A percentile compares a stretch with the other conserved stretches of the same genome.
Evolutionary conservation across 495 filamentous ascomycete species (phyloP).

Genomic region (Pseudevernia furfuracea): DNA sequence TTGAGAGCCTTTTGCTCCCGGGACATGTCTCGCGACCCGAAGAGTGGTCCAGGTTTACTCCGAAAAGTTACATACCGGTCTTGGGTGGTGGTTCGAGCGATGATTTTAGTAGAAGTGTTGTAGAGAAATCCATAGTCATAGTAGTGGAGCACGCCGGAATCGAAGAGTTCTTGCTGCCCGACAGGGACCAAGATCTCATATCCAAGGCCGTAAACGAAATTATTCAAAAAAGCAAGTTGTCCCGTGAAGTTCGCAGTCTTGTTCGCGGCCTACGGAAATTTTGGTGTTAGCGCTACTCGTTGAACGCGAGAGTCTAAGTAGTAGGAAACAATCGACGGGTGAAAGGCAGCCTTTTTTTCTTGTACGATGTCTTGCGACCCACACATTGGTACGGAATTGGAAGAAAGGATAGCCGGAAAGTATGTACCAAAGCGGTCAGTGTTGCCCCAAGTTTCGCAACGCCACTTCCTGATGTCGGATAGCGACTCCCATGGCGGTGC

Average conservation of each 20-base stretch:
- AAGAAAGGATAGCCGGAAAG: not conserved
- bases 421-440: constrained; percentile 20
- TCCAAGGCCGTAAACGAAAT: constrained; percentile 44
- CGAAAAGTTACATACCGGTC: constrained; percentile 25
- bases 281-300: not conserved
- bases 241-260: constrained; percentile 38
- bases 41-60: not conserved
- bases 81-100: constrained; percentile 53
- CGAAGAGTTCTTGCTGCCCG: constrained; percentile 44
- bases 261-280: constrained; percentile 7
- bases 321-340: not conserved
- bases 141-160: constrained; percentile 46
- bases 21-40: not conserved
- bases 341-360: no score
- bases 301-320: not conserved
- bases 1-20: not conserved
- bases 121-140: constrained; percentile 57
- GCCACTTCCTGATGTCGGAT: constrained; percentile 32
- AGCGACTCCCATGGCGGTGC: constrained; percentile 40
- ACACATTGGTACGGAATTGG: not conserved
- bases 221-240: constrained; percentile 44
- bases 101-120: constrained; percentile 52
- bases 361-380: not conserved
- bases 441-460: constrained; percentile 31
- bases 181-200: constrained; percentile 45